Base-by-base conservation (phyloP, 1,139 yeast species). In the Geotrichum australiense region DNA sequence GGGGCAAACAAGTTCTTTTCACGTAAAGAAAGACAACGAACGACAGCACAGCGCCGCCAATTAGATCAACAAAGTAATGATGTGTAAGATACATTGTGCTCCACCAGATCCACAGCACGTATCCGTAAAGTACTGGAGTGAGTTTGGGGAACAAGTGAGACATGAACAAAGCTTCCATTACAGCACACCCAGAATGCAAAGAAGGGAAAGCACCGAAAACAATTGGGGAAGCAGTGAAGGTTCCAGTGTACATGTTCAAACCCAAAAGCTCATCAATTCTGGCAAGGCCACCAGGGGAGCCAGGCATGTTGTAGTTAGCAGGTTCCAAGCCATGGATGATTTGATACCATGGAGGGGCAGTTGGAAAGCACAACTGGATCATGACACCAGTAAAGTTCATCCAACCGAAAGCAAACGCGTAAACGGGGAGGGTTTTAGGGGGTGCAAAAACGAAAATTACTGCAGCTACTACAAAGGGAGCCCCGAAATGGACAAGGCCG, bases 331-430 rank as follows among this genome's bases (percentile, higher is more conserved):
- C 96, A 59, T 91, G 80, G 41, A 80, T 64, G 50, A 76, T 77
- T 60, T 87, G 87, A 62, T 93, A 91, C 99, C 99, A 91, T 26
- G 99, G 99, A 25, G 99, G 95, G 47, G 98, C 96, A 39, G 94
- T 86, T 3, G 98, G 97, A 61, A 86, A 87, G 22, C 78, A 52
- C 50, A 86, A 73, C 65, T 91, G 98, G 46, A 76, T 74, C 37
- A 78, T 58, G 19, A 91, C 97, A 34, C 97, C 98, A 37, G 76
- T 59, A 53, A 87, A 67, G 64, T 89, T 91, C 93, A 91, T 83
- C 68, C 84, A 89, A n/a, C 99, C 99, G 65, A 91, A 87, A 6
- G 96, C 93, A 69, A 87, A 85, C 3, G 89, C 96, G 63, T 81
- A 93, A 4, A 87, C 78, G 49, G 94, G 78, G 40, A 91, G 67